Conservation (phyloP, 1,284 basidiomycete species). For the Exobasidium cylindrosporum region DNA sequence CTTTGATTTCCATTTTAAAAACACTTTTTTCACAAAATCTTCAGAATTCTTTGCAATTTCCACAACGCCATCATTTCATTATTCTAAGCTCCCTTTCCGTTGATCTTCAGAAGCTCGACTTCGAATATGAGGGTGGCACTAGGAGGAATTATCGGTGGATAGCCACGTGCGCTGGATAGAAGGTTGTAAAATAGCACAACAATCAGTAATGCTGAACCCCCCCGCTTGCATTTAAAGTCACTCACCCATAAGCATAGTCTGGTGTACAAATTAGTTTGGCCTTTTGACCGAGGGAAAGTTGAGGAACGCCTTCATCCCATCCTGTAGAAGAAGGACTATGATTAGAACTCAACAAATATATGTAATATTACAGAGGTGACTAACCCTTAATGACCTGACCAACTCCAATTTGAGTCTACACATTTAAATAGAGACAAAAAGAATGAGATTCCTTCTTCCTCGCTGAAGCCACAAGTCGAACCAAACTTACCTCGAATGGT, state of each 20-base stretch:
- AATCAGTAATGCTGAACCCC: background rate
- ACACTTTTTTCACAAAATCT: no score
- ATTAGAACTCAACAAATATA: constrained; percentile 55
- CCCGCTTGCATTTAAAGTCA: constrained; percentile 6
- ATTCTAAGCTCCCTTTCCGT: constrained; percentile 22
- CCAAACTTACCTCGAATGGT: constrained; percentile 28
- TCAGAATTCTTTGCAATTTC: no score
- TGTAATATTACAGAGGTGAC: no score
- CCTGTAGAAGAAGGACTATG: constrained; percentile 6
- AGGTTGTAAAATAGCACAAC: no score
- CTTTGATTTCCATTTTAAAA: no score
- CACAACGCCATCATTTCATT: no score
- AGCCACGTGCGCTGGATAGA: constrained; percentile 12
- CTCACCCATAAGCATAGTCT: constrained; percentile 48
- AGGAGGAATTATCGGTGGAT: constrained; percentile 55
- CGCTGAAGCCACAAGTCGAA: background rate
- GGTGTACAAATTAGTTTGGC: constrained; percentile 52
- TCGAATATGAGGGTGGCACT: constrained; percentile 49
- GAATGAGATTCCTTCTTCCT: background rate
- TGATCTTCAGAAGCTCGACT: constrained; percentile 58
- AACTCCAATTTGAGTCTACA: constrained; percentile 31
- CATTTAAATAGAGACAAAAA: no score
- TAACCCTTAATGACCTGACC: constrained; percentile 56
- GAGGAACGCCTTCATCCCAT: constrained; percentile 35
- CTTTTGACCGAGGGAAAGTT: constrained; percentile 56